These are phyloP conservation scores for Crithidia brevicula DNA, from an alignment of 208 protist genomes.

Conservation along the genomic window DNA sequence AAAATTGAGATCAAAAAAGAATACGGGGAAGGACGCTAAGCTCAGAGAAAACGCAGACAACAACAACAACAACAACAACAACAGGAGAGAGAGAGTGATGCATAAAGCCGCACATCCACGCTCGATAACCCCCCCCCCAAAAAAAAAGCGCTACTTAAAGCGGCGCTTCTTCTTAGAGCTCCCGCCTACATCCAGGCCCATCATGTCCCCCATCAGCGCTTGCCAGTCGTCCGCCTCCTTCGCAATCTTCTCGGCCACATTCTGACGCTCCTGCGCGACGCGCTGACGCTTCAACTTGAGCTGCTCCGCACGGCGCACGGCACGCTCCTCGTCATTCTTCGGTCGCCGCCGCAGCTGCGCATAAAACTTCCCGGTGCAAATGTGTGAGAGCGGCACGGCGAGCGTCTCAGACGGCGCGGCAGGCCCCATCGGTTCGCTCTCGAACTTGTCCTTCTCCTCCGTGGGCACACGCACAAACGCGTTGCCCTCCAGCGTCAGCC, in stretches of 20 bases:
- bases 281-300: constrained; percentile 55
- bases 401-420: constrained; percentile 14
- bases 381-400: constrained; percentile 75
- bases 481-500: constrained; percentile 69
- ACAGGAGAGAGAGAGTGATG: neutral
- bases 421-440: neutral
- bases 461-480: constrained; percentile 48
- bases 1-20: neutral
- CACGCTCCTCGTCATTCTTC: constrained; percentile 50
- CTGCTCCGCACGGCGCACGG: constrained; percentile 44
- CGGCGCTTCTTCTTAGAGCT: constrained; percentile 19
- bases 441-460: constrained; percentile 12
- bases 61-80: neutral
- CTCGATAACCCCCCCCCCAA: no score
- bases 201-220: constrained; percentile 57
- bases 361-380: constrained; percentile 63
- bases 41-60: neutral
- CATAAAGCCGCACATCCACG: no score
- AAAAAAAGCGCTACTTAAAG: constrained; percentile 4
- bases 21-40: neutral
- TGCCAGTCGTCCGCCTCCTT: constrained; percentile 82
- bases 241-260: constrained; percentile 46
- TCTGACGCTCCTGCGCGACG: constrained; percentile 41
- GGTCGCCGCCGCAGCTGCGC: constrained; percentile 51
- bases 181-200: constrained; percentile 32